Percentiles rank a stretch among this genome's conserved stretches.
Conservation (phyloP, 805 yeast species). For the Sungouiozyma ichnusensis region DNA sequence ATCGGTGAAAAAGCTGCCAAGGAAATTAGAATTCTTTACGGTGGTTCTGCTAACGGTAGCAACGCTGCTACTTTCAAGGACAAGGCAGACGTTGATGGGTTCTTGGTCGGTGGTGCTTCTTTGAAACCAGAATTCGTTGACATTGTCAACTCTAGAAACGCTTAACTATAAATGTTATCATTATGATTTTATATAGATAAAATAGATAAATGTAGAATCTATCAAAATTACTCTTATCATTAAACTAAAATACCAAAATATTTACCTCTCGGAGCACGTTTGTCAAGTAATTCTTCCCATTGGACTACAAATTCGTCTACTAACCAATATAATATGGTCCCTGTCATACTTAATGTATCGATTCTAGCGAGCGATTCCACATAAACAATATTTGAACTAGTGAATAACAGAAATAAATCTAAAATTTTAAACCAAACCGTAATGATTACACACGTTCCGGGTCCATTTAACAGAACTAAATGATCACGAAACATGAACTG, state of each 20-base stretch:
- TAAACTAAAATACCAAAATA: constrained; percentile 70
- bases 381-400: constrained; percentile 66
- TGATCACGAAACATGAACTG: constrained; percentile 16
- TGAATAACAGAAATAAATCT: constrained; percentile 12
- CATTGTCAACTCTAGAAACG: constrained; percentile 85
- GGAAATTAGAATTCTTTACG: constrained; percentile 83
- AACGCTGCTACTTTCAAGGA: constrained; percentile 85
- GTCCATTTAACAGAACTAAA: constrained; percentile 30
- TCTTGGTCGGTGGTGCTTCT: constrained; percentile 99
- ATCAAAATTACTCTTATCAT: constrained; percentile 5
- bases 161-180: constrained; percentile 14
- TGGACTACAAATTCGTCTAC: constrained; percentile 78
- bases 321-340: constrained; percentile 57
- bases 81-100: constrained; percentile 92
- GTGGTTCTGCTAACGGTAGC: constrained; percentile 96
- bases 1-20: constrained; percentile 74
- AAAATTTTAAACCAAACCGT: constrained; percentile 21
- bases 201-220: constrained; percentile 2
- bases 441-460: constrained; percentile 29
- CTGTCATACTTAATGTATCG: constrained; percentile 60
- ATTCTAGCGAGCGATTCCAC: constrained; percentile 12
- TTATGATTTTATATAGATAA: neutral
- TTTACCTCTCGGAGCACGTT: constrained; percentile 51
- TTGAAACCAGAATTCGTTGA: constrained; percentile 96
- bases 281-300: constrained; percentile 54